These are phyloP conservation scores for Penicillium subrubescens DNA, from an alignment of 495 filamentous ascomycete species.

Conservation along the genomic window DNA sequence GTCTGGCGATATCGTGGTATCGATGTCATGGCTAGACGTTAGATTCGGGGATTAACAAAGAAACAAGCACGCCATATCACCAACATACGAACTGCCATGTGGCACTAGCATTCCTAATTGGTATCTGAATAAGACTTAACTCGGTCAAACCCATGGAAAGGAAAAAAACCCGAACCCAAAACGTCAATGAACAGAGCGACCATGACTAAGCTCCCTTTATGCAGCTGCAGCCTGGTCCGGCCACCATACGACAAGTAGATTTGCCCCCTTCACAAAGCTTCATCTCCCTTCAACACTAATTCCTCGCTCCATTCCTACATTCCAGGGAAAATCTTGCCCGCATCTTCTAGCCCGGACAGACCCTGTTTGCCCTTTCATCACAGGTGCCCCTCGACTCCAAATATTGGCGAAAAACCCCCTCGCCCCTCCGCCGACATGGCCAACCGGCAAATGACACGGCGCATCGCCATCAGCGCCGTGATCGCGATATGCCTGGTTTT, in stretches of 20 bases:
- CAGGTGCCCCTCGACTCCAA: not conserved
- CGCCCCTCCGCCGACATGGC: conserved; percentile 34
- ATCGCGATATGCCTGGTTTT: conserved; percentile 41
- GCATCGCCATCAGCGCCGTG: conserved; percentile 40
- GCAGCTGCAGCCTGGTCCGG: not conserved
- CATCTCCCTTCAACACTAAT: not conserved
- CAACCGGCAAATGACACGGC: conserved; percentile 45
- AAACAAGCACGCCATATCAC: not conserved
- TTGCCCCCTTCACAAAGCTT: not conserved
- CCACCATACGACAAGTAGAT: conserved; percentile 3
- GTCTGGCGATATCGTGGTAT: not conserved
- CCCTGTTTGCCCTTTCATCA: not conserved
- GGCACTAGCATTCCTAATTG: not conserved
- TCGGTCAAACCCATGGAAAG: not conserved
- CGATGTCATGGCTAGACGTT: not conserved
- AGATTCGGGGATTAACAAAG: not conserved
- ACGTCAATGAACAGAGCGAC: not conserved
- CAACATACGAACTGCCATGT: not conserved
- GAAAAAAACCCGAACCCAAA: not conserved
- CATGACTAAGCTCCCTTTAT: conserved; percentile 9
- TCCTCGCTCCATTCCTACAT: conserved; percentile 4
- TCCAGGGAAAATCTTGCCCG: not conserved
- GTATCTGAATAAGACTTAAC: not conserved
- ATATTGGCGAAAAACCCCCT: conserved; percentile 8
- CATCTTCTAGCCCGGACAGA: not conserved